Base-by-base conservation (phyloP, 257 asterid species). In the Gentiana macrophylla region DNA sequence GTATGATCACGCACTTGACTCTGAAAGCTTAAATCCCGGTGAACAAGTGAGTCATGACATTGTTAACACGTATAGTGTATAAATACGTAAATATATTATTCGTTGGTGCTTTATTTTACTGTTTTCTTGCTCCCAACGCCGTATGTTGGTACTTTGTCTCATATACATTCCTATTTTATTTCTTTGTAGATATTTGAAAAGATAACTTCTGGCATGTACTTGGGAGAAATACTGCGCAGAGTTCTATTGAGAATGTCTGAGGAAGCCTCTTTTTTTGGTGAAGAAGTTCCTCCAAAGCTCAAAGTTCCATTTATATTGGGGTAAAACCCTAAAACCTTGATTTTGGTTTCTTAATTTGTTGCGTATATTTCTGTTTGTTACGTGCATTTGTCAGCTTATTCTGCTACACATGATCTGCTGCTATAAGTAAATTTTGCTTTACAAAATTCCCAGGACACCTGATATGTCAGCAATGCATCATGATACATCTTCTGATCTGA, bases 391-490 rank as follows among this genome's bases (percentile, higher is more conserved):
- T 61, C 45, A 49, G 7, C 50, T 41, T 49, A 12, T 24, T 8
- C 8, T 41, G n/a, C 60, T 44, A 49, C 4, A 43, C 7, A 3
- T 11, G 33, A 49, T 59, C 43, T 53, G 6, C 12, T n/a, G 10
- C 33, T 55, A 41, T 13, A 51, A 34, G 12, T 11, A 32, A 3
- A 6, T 41, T 37, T 8, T 53, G 57, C 36, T 41, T 48, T 60
- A 33, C 58, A 3, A 43, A 54, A 53, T 63, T 59, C 57, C 67
- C 89, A 90, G 96, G 80, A 86, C 98, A 37, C 96, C 98, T 3
- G 94, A 75, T 5, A 80, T 86, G 91, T 86, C 98, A 8, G 94
- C 96, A 15, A 86, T 90, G 87, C 98, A 90, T 71, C 94, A 84
- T 53, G 98, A 90, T 65, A 67, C 79, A 5, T 72, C 96, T 6